These are phyloP conservation scores for Spergularia marina DNA, from an alignment of 148 eudicot genomes.

Conservation along the genomic window DNA sequence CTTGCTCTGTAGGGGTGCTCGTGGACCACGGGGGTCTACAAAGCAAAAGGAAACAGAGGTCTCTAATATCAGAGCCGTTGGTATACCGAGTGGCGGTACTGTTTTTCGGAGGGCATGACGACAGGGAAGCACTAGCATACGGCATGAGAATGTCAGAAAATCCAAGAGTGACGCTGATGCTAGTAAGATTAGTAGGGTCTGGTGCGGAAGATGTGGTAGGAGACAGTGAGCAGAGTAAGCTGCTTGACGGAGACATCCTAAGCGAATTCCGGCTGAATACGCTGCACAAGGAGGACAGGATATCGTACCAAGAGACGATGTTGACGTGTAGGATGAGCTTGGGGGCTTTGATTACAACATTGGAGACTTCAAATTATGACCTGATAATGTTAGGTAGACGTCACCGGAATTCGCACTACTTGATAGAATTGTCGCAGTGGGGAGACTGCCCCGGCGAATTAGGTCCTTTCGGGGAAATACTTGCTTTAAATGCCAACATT, in stretches of 20 bases:
- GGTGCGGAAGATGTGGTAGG: slow-evolving; percentile 20
- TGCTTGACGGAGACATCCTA: slow-evolving; percentile 40
- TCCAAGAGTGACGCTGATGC: slow-evolving; percentile 29
- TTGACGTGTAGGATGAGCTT: slow-evolving; percentile 27
- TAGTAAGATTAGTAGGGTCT: slow-evolving; percentile 31
- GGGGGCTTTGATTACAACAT: slow-evolving; percentile 27
- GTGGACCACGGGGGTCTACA: slow-evolving; percentile 34
- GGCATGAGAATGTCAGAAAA: slow-evolving; percentile 40
- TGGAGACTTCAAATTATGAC: slow-evolving; percentile 29
- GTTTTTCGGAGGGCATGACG: slow-evolving; percentile 52
- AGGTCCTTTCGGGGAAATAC: slow-evolving; percentile 53
- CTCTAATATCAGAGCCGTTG: slow-evolving; percentile 23
- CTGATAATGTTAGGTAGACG: slow-evolving; percentile 53
- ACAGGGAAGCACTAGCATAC: slow-evolving; percentile 51
- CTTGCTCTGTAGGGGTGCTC: slow-evolving; percentile 58
- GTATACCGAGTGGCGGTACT: slow-evolving; percentile 37
- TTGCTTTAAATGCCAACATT: slow-evolving; percentile 26
- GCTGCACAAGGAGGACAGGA: slow-evolving; percentile 24
- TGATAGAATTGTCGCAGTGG: slow-evolving; percentile 38
- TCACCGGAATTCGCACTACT: slow-evolving; percentile 34
- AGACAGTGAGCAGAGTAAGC: slow-evolving; percentile 31
- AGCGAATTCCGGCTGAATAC: slow-evolving; percentile 37
- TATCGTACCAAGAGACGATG: slow-evolving; percentile 37
- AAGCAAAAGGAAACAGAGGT: slow-evolving; percentile 13
- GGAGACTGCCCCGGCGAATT: slow-evolving; percentile 39